Percentiles rank a stretch among this genome's conserved stretches.
These are phyloP conservation scores for Arachnomyces sp. DNA, from an alignment of 2,329 filamentous ascomycete species.

Conservation along the genomic window DNA sequence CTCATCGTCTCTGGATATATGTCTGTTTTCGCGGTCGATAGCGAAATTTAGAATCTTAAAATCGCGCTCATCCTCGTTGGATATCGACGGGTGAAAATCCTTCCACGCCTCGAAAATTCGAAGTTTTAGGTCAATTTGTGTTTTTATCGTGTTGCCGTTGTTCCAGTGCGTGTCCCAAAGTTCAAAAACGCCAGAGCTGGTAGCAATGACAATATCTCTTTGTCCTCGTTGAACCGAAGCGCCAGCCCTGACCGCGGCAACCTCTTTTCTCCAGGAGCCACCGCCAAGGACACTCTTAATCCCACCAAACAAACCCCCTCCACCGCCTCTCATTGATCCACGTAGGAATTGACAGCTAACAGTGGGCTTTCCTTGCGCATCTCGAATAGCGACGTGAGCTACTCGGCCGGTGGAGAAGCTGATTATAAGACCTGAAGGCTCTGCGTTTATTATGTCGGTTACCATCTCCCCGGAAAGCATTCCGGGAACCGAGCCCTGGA, in stretches of 20 bases:
- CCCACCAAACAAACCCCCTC: slow-evolving; percentile 69
- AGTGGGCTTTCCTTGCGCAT: slow-evolving; percentile 75
- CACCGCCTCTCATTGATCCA: slow-evolving; percentile 46
- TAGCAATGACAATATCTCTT: slow-evolving; percentile 73
- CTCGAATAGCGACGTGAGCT: slow-evolving; percentile 77
- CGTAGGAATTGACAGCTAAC: slow-evolving; percentile 73
- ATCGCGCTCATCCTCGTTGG: slow-evolving; percentile 47
- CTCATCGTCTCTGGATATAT: slow-evolving; percentile 23
- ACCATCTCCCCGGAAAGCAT: slow-evolving; percentile 73
- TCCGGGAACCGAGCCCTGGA: slow-evolving; percentile 66
- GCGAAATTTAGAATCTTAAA: slow-evolving; percentile 75
- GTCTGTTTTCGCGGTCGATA: slow-evolving; percentile 37
- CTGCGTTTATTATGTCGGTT: slow-evolving; percentile 70
- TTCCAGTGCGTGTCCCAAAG: slow-evolving; percentile 85
- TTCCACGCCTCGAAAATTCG: slow-evolving; percentile 57
- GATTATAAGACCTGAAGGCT: slow-evolving; percentile 79
- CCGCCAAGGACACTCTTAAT: slow-evolving; percentile 69
- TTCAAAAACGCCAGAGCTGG: slow-evolving; percentile 68
- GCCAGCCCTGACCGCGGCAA: slow-evolving; percentile 72
- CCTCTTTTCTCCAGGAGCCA: slow-evolving; percentile 63
- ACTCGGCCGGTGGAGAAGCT: slow-evolving; percentile 78
- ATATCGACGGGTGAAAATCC: slow-evolving; percentile 44
- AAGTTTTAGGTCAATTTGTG: slow-evolving; percentile 63
- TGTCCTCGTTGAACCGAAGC: slow-evolving; percentile 68
- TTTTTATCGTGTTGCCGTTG: slow-evolving; percentile 68